Evolutionary conservation across 2,329 filamentous ascomycete species (phyloP).

Genomic region (Aspergillus bombycis): DNA sequence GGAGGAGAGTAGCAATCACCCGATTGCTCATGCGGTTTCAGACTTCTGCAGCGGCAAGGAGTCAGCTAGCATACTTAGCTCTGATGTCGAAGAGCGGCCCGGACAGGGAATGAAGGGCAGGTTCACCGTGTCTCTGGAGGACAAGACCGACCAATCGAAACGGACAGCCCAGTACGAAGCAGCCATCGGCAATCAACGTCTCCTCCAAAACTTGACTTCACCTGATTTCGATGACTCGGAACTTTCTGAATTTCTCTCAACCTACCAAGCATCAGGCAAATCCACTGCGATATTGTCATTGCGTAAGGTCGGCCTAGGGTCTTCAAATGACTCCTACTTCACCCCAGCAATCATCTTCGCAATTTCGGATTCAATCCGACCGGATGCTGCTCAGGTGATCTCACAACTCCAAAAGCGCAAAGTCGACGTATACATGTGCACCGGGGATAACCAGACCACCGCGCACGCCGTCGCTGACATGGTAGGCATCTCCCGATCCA

Average conservation of each 20-base stretch:
- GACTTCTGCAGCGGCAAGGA: conserved; percentile 48
- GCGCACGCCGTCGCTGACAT: conserved; percentile 75
- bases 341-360: conserved; percentile 68
- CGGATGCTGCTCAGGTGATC: conserved; percentile 70
- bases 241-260: conserved; percentile 38
- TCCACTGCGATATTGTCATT: conserved; percentile 50
- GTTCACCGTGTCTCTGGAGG: conserved; percentile 43
- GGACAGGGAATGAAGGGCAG: conserved; percentile 61
- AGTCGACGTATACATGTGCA: conserved; percentile 86
- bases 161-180: conserved; percentile 45
- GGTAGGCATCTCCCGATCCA: conserved; percentile 71
- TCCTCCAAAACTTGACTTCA: conserved; percentile 43
- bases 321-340: conserved; percentile 28
- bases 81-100: conserved; percentile 56
- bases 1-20: conserved; percentile 64
- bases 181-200: conserved; percentile 61
- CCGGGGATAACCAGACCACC: conserved; percentile 86
- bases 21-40: conserved; percentile 59
- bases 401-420: conserved; percentile 65
- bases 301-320: conserved; percentile 25
- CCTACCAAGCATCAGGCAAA: conserved; percentile 46
- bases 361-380: conserved; percentile 78
- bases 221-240: conserved; percentile 38
- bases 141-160: conserved; percentile 11
- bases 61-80: conserved; percentile 29